Evolutionary conservation across 2,329 filamentous ascomycete species (phyloP).

Genomic region (Fusarium poae): DNA sequence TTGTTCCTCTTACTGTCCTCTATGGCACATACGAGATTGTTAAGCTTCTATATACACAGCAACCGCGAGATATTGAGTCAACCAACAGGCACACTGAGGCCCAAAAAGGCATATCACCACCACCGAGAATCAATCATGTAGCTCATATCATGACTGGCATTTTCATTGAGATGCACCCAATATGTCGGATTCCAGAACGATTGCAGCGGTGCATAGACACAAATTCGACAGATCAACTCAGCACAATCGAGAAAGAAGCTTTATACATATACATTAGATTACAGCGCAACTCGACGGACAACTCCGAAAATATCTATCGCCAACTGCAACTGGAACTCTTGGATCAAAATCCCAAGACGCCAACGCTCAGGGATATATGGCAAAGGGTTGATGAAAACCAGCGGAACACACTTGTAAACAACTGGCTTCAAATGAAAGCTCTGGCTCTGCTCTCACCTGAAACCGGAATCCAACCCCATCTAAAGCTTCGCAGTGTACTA

Average conservation of each 20-base stretch:
- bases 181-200: rapidly evolving
- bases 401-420: not conserved
- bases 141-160: not conserved
- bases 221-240: too few species aligned
- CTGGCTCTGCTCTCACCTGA: rapidly evolving
- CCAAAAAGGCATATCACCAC: not conserved
- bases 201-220: not conserved
- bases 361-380: rapidly evolving
- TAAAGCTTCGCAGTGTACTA: rapidly evolving
- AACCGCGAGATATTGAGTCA: not conserved
- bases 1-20: not conserved
- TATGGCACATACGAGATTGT: slow-evolving; percentile 3
- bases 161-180: not conserved
- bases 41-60: not conserved
- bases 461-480: rapidly evolving
- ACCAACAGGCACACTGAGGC: too few species aligned
- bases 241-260: too few species aligned
- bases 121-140: not conserved
- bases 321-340: rapidly evolving
- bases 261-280: too few species aligned
- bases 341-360: rapidly evolving
- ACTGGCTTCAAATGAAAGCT: not conserved
- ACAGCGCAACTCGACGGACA: not conserved
- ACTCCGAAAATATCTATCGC: not conserved
- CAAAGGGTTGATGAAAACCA: not conserved